These are phyloP conservation scores for Penicillium cataractarum DNA, from an alignment of 495 filamentous ascomycete genomes.

Conservation along the genomic window DNA sequence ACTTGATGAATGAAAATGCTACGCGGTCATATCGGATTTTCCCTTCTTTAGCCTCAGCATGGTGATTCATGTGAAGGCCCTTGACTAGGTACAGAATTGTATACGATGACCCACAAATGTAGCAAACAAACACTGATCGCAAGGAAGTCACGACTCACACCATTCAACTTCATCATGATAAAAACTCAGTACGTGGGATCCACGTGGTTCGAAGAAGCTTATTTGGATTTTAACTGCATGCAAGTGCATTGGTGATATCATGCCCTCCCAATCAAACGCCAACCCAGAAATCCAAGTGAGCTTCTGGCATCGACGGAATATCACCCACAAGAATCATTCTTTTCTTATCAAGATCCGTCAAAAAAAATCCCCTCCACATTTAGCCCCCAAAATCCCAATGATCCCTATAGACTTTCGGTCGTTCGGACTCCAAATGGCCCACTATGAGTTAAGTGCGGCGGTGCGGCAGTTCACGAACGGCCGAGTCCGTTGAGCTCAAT, in stretches of 20 bases:
- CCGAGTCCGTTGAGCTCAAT: neutral
- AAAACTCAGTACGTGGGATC: neutral
- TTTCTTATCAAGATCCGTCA: neutral
- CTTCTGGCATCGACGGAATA: neutral
- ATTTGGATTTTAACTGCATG: neutral
- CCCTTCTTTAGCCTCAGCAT: neutral
- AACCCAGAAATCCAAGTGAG: neutral
- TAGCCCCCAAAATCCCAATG: neutral
- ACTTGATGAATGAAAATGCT: neutral
- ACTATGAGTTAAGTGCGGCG: neutral
- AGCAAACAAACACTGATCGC: neutral
- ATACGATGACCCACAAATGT: neutral
- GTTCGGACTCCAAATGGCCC: neutral
- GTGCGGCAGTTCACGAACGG: conserved; percentile 5
- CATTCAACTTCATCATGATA: neutral
- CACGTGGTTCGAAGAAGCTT: neutral
- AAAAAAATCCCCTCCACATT: neutral
- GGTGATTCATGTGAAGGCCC: neutral
- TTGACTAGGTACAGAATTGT: no score
- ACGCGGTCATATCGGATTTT: neutral
- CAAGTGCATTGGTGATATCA: neutral
- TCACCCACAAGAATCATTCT: neutral
- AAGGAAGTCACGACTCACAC: neutral
- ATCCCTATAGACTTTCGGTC: neutral
- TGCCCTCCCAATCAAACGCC: neutral